Evolutionary conservation across 2,329 filamentous ascomycete species (phyloP), one percentile per base, ranked within the genome.

Genomic region (Cladobotryum protrusum): DNA sequence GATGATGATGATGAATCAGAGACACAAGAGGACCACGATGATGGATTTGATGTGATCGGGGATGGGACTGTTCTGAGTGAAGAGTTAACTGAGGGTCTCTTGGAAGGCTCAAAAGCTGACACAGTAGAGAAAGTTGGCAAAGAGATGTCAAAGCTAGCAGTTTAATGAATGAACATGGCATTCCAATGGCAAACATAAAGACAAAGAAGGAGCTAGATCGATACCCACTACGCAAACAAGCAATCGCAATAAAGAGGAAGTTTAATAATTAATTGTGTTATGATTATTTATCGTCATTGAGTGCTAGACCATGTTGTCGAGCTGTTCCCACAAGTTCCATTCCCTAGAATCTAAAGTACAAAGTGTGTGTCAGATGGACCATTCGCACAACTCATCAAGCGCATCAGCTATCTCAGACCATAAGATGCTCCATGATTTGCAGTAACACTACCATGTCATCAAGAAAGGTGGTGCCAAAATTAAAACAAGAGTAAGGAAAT

Each of bases 281-380:
- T 40, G 53, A 53, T 43, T 46, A 43, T 56, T 47, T 32, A 47
- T 55, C 55, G 57, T 56, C 53, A 61, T 63, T 59, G 45, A 32
- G 24, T 49, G 33, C 48, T 29, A 49, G 57, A 47, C 55, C 52
- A 54, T 58, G 48, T 55, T 48, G 51, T 47, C 54, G 49, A 54
- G 49, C 54, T 60, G 41, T 47, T 56, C 54, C 53, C 57, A 59
- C 52, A 51, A 56, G 47, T 57, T 50, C 56, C 59, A 49, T 54
- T 59, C 58, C 55, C 52, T 61, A 63, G 56, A 61, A 67, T 63
- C 61, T 71, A 70, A 62, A 63, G 65, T 70, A 72, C 68, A 72
- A 68, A 64, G 59, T 57, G 57, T 57, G 57, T 57, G 58, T 63
- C 59, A 68, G 61, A 66, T 63, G 51, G 57, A 57, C 58, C 58